phyloP scores from a whole-genome alignment of 139 green algal genomes.

The Mesotaenium endlicherianum region DNA sequence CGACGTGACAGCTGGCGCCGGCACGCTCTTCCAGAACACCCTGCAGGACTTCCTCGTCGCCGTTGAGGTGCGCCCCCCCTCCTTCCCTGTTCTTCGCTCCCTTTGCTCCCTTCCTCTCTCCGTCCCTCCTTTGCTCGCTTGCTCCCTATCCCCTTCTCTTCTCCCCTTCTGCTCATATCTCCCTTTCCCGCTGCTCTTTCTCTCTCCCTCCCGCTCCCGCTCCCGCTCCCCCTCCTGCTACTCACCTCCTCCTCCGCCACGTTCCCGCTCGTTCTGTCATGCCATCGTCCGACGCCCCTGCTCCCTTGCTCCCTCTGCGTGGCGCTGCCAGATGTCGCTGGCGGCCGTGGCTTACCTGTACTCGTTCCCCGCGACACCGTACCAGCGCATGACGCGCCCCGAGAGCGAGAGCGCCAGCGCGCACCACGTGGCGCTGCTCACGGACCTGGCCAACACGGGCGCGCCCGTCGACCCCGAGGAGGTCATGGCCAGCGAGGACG shows the following conservation, averaged over 20 bases:
- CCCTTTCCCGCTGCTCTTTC: neutral
- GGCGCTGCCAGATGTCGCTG: conserved; percentile 91
- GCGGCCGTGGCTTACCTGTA: conserved; percentile 85
- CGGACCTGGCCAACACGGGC: neutral
- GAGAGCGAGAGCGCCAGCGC: neutral
- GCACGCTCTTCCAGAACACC: conserved; percentile 10
- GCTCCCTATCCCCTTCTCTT: neutral
- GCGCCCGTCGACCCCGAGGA: conserved; percentile 11
- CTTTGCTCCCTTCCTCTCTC: neutral
- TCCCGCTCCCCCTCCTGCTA: neutral
- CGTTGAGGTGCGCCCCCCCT: conserved; percentile 79
- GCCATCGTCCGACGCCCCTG: too few relatives aligned
- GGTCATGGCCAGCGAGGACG: conserved; percentile 20
- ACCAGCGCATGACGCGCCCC: neutral
- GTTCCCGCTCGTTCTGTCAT: neutral
- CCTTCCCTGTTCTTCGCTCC: neutral
- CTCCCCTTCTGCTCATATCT: neutral
- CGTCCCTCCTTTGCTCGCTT: neutral
- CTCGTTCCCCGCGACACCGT: conserved; percentile 77
- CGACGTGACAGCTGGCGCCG: conserved; percentile 61
- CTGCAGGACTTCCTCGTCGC: conserved; percentile 93
- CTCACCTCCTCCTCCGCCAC: neutral
- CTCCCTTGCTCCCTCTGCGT: too few relatives aligned
- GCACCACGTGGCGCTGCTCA: conserved; percentile 13
- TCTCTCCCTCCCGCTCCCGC: neutral